Percentiles rank a stretch among this genome's conserved stretches.
Conservation (phyloP, 179 eudicot genomes). For the Corrigiola litoralis region DNA sequence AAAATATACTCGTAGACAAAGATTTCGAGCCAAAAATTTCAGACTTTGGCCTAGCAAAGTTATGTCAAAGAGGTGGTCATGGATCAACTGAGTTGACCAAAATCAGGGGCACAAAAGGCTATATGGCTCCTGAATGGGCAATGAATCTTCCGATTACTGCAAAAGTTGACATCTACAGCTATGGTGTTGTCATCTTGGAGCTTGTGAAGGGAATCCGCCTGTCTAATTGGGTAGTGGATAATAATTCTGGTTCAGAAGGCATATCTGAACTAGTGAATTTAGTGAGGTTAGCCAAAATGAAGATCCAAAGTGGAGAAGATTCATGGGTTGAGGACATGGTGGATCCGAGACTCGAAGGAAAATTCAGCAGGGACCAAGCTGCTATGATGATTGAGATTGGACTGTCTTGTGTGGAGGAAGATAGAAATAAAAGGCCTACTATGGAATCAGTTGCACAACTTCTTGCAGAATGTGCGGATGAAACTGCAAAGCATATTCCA, state of each 20-base stretch:
- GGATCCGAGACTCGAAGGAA: slow-evolving; percentile 44
- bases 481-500: background rate
- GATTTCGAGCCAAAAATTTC: slow-evolving; percentile 43
- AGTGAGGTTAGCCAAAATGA: slow-evolving; percentile 27
- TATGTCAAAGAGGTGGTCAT: slow-evolving; percentile 38
- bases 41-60: slow-evolving; percentile 51
- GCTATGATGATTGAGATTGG: slow-evolving; percentile 35
- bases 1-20: slow-evolving; percentile 41
- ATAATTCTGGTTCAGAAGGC: background rate
- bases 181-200: slow-evolving; percentile 47
- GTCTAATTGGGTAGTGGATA: slow-evolving; percentile 31
- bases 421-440: slow-evolving; percentile 45
- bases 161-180: slow-evolving; percentile 49
- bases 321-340: slow-evolving; percentile 33
- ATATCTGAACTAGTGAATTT: slow-evolving; percentile 36
- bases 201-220: slow-evolving; percentile 54
- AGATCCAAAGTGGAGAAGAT: slow-evolving; percentile 24
- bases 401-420: slow-evolving; percentile 45
- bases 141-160: slow-evolving; percentile 51
- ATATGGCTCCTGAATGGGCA: slow-evolving; percentile 62
- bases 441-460: slow-evolving; percentile 44
- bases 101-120: slow-evolving; percentile 55
- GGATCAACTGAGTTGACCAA: slow-evolving; percentile 30
- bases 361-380: slow-evolving; percentile 36
- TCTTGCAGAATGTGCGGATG: slow-evolving; percentile 40